Base-by-base conservation (phyloP, 441 rosid species). In the Dalechampia spathulata region DNA sequence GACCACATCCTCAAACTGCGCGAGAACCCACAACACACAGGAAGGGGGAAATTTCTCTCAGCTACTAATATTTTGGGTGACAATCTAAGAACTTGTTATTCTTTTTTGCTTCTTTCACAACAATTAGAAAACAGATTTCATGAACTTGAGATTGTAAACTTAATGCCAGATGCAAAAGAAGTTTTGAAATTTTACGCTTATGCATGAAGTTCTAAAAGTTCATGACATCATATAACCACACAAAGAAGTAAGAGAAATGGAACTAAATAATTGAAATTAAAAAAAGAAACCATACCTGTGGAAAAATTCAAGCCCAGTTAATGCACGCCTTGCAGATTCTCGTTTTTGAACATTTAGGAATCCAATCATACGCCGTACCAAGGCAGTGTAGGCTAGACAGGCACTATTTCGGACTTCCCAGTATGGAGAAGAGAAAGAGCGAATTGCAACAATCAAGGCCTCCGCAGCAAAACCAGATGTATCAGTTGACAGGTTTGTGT, bases 391-490 rank as follows among this genome's bases (percentile, higher is more conserved):
- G 42, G 97, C 92, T 55, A 80, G 83, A 62, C 96, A 85, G 62
- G 99, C 97, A 78, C 97, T 82, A 72, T 92, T 92, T 51, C 97
- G 78, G 43, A 92, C 83, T 81, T 92, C 99, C 99, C 97, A 92
- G 74, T 86, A 89, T 53, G 94, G 87, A 39, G 99, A 92, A 72
- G 97, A 86, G 74, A 89, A 92, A 17, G 97, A 84, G 45, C 83
- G 69, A 65, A 92, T 72, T 58, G 99, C 68, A 69, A 79, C 68
- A 64, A 85, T 83, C 80, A 92, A 72, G 47, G 96, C 96, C 72
- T 86, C 99, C 1, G 97, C 96, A 50, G 96, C 78, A 75, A 92
- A 92, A 50, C 97, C 97, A 59, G 99, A 92, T 55, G 95, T 80
- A 73, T 92, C 97, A 62, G 99, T 77, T 51, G 92, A 86, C 59